These are phyloP conservation scores for Auriscalpium microsporum DNA, from an alignment of 768 basidiomycete genomes.

Conservation along the genomic window DNA sequence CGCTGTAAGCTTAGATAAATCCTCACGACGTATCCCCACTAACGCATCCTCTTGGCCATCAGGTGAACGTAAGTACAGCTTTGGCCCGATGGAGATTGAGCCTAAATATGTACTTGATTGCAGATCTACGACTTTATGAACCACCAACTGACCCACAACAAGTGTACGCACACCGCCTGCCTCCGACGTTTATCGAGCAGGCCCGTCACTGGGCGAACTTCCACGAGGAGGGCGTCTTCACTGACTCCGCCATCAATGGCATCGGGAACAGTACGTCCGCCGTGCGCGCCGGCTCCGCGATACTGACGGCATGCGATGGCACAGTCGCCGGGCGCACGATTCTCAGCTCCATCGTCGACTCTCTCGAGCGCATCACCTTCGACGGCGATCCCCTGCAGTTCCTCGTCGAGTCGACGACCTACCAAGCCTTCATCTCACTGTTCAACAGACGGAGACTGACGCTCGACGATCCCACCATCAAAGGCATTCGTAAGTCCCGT, in stretches of 20 bases:
- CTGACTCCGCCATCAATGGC: constrained; percentile 46
- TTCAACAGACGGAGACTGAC: constrained; percentile 69
- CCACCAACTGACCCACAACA: constrained; percentile 72
- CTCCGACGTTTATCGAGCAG: constrained; percentile 70
- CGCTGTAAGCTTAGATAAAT: constrained; percentile 35
- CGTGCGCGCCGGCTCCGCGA: background rate
- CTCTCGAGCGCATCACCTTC: constrained; percentile 73
- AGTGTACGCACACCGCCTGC: constrained; percentile 69
- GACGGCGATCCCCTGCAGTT: constrained; percentile 74
- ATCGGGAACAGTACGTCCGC: constrained; percentile 67
- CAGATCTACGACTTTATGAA: constrained; percentile 75
- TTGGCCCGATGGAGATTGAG: background rate
- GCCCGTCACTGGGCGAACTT: constrained; percentile 68
- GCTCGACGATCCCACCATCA: constrained; percentile 48
- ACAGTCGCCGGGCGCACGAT: constrained; percentile 79
- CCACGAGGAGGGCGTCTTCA: constrained; percentile 75
- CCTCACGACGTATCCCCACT: constrained; percentile 9
- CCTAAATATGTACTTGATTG: background rate
- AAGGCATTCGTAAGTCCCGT: constrained; percentile 51
- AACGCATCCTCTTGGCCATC: constrained; percentile 3
- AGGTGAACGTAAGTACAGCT: constrained; percentile 66
- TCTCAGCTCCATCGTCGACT: constrained; percentile 58
- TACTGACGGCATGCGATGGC: background rate
- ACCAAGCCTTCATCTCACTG: constrained; percentile 87
- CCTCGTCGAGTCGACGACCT: constrained; percentile 70